Evolutionary conservation across 768 basidiomycete genomes (phyloP).

Genomic region (Calocybe indica): DNA sequence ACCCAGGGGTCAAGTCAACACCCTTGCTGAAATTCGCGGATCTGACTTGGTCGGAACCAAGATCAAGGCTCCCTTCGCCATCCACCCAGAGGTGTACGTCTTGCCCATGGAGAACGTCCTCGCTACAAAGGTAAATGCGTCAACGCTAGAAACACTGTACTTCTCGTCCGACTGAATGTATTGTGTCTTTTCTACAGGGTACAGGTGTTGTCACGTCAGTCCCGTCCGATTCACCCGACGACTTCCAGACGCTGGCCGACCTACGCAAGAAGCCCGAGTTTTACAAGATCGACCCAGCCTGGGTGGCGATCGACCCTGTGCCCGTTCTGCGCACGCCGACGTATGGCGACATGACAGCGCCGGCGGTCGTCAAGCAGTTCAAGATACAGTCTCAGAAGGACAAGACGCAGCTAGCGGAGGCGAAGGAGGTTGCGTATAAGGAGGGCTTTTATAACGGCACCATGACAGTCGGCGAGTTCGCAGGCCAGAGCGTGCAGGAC

Average conservation of each 20-base stretch:
- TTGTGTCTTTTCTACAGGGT: slow-evolving; percentile 43
- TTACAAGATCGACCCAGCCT: slow-evolving; percentile 89
- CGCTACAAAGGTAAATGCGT: slow-evolving; percentile 69
- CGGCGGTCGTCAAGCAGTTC: slow-evolving; percentile 74
- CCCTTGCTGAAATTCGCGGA: slow-evolving; percentile 76
- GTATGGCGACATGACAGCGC: slow-evolving; percentile 91
- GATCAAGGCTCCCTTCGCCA: slow-evolving; percentile 80
- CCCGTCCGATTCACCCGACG: slow-evolving; percentile 97
- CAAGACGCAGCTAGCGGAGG: slow-evolving; percentile 86
- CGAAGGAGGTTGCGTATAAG: slow-evolving; percentile 97
- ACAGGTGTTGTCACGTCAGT: slow-evolving; percentile 98
- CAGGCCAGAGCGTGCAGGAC: slow-evolving; percentile 82
- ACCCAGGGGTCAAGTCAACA: slow-evolving; percentile 63
- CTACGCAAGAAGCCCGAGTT: slow-evolving; percentile 94
- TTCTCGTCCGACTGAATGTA: neutral
- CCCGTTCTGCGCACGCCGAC: slow-evolving; percentile 85
- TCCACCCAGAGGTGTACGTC: slow-evolving; percentile 86
- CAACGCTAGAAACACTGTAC: neutral
- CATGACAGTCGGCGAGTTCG: slow-evolving; percentile 89
- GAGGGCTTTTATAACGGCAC: slow-evolving; percentile 95
- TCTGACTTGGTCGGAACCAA: slow-evolving; percentile 79
- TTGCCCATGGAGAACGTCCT: slow-evolving; percentile 98
- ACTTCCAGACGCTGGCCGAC: slow-evolving; percentile 85
- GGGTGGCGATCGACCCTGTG: slow-evolving; percentile 80
- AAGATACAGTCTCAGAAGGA: slow-evolving; percentile 98